These are phyloP conservation scores for Coriaria nepalensis DNA, from an alignment of 306 rosid genomes.

Conservation along the genomic window DNA sequence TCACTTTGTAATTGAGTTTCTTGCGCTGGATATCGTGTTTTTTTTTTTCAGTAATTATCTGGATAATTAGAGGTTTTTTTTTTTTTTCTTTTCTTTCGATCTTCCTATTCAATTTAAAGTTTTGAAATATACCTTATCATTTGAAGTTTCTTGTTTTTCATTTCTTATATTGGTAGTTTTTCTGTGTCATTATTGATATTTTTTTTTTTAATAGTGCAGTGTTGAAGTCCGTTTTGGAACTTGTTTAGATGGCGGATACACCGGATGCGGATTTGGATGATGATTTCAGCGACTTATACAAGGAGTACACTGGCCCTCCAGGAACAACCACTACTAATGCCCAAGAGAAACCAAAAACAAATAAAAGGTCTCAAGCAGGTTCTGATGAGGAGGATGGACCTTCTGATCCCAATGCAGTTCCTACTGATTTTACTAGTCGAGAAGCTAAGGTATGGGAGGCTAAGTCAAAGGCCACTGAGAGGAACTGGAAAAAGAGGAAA, in stretches of 20 bases:
- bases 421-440: slow-evolving; percentile 93
- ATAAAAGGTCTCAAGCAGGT: slow-evolving; percentile 68
- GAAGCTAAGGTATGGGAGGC: slow-evolving; percentile 99
- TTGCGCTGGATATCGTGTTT: no score
- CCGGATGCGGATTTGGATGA: slow-evolving; percentile 73
- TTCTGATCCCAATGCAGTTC: slow-evolving; percentile 90
- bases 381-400: slow-evolving; percentile 77
- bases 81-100: no score
- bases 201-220: slow-evolving; percentile 14
- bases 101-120: no score
- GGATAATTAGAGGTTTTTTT: no score
- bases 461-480: slow-evolving; percentile 94
- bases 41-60: no score
- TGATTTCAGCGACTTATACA: slow-evolving; percentile 79
- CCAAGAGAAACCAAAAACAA: slow-evolving; percentile 42
- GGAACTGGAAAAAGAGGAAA: slow-evolving; percentile 98
- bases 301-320: slow-evolving; percentile 92
- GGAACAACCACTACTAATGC: slow-evolving; percentile 28
- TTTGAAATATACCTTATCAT: background rate
- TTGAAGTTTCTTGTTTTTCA: background rate
- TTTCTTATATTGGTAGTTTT: background rate
- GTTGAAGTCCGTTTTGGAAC: slow-evolving; percentile 8
- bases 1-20: no score
- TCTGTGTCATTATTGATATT: background rate
- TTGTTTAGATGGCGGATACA: slow-evolving; percentile 44